These are phyloP conservation scores for Liriodendron chinense DNA, from an alignment of 164 flowering plant species.

Conservation along the genomic window DNA sequence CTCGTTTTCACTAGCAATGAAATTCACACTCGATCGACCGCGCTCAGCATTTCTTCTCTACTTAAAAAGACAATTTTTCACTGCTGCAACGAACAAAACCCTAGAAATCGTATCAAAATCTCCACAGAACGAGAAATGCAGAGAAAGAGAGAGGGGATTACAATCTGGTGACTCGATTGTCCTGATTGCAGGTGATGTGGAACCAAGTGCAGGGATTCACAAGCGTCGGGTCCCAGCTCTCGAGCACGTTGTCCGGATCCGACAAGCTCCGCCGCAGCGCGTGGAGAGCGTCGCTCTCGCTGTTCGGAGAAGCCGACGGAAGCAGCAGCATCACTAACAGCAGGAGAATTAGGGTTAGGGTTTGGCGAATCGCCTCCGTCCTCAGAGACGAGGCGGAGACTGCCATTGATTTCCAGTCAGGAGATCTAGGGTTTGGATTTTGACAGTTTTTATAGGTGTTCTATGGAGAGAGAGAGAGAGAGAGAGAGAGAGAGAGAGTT, in stretches of 20 bases:
- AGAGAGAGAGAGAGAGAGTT: constrained; percentile 2
- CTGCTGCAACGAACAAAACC: too few species aligned
- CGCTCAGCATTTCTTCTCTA: too few species aligned
- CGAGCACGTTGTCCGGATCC: constrained; percentile 79
- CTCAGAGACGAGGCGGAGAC: constrained; percentile 3
- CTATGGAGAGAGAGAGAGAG: not conserved
- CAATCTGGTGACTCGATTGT: constrained; percentile 82
- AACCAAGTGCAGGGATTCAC: constrained; percentile 95
- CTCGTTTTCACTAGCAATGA: too few species aligned
- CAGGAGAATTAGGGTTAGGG: constrained; percentile 21
- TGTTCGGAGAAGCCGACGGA: constrained; percentile 32
- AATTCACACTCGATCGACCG: too few species aligned
- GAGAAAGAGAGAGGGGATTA: constrained; percentile 17
- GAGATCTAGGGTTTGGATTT: not conserved
- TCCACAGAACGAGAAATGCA: not conserved
- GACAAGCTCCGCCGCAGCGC: constrained; percentile 58
- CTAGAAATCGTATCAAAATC: not conserved
- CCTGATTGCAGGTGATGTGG: constrained; percentile 80
- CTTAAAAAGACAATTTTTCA: too few species aligned
- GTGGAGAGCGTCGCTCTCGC: constrained; percentile 77
- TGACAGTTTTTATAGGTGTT: not conserved
- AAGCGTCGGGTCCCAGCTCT: constrained; percentile 93
- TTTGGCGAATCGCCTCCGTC: constrained; percentile 3
- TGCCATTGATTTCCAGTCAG: constrained; percentile 11
- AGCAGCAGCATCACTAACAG: not conserved